Evolutionary conservation across 2,329 filamentous ascomycete species (phyloP).

Genomic region (Dactylellina haptotyla): DNA sequence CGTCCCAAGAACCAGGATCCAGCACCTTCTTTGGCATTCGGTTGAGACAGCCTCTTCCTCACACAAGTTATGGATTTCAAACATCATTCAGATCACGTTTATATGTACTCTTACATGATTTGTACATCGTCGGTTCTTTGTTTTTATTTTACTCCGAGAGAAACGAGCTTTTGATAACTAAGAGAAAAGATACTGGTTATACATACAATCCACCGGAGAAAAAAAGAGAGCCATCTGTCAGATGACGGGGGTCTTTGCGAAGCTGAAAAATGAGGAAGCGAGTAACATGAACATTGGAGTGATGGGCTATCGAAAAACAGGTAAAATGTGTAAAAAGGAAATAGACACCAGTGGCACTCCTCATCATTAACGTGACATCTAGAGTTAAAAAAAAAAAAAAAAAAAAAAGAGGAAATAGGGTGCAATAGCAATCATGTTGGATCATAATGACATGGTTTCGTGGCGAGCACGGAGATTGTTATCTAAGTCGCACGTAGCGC

Average conservation of each 20-base stretch:
- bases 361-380: constrained; percentile 24
- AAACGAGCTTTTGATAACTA: constrained; percentile 28
- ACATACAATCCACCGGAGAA: constrained; percentile 25
- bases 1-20: not conserved
- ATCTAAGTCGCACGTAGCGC: not conserved
- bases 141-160: not conserved
- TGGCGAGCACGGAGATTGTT: too few relatives aligned
- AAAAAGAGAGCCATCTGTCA: constrained; percentile 19
- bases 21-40: not conserved
- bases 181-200: constrained; percentile 16
- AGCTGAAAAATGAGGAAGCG: too few relatives aligned
- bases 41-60: too few relatives aligned
- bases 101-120: too few relatives aligned
- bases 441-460: too few relatives aligned
- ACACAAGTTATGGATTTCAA: too few relatives aligned
- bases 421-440: not conserved
- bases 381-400: constrained; percentile 6
- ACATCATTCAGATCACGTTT: constrained; percentile 2
- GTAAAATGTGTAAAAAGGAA: constrained; percentile 12
- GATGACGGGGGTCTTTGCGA: too few relatives aligned
- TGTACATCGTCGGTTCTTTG: not conserved
- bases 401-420: not conserved
- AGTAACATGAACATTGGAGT: not conserved
- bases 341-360: constrained; percentile 35
- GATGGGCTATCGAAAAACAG: too few relatives aligned